A percentile compares a stretch with the other conserved stretches of the same genome.
Conservation (phyloP, 2,329 filamentous ascomycete species). For the Fusarium nelsonii region DNA sequence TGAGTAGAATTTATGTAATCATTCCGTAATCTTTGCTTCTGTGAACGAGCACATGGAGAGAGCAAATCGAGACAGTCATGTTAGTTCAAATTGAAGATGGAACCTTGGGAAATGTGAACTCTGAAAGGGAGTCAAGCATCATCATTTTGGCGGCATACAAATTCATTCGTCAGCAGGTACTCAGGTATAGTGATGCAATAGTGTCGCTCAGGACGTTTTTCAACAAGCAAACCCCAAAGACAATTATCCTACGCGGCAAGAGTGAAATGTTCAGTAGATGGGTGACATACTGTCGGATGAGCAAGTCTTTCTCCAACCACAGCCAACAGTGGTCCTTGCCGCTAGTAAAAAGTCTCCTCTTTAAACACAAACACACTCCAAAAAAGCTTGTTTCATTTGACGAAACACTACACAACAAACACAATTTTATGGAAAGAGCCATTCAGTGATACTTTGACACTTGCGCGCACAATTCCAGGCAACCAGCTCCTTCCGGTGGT, state of each 20-base stretch:
- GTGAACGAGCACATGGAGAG: not conserved
- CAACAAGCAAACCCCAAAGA: not conserved
- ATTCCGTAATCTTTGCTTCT: not conserved
- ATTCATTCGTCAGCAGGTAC: not conserved
- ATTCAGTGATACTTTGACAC: not conserved
- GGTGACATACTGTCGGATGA: not conserved
- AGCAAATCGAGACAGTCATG: not conserved
- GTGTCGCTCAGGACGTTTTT: too few species aligned
- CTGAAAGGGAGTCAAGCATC: not conserved
- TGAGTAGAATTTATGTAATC: too few species aligned
- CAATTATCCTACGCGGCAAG: not conserved
- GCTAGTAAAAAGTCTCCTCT: slow-evolving; percentile 1
- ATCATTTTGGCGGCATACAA: too few species aligned
- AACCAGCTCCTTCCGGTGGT: not conserved
- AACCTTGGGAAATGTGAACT: not conserved
- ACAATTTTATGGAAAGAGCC: slow-evolving; percentile 8
- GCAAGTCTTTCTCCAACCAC: not conserved
- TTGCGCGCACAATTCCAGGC: slow-evolving; percentile 2
- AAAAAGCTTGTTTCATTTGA: not conserved
- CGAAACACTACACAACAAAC: not conserved
- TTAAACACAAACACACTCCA: not conserved
- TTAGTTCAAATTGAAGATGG: not conserved
- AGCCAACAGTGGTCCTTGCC: not conserved
- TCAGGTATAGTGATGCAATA: too few species aligned
- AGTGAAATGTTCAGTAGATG: not conserved